A percentile compares a stretch with the other conserved stretches of the same genome.
Evolutionary conservation across 768 basidiomycete species (phyloP).

Genomic region (Termitomyces eurrhizus): DNA sequence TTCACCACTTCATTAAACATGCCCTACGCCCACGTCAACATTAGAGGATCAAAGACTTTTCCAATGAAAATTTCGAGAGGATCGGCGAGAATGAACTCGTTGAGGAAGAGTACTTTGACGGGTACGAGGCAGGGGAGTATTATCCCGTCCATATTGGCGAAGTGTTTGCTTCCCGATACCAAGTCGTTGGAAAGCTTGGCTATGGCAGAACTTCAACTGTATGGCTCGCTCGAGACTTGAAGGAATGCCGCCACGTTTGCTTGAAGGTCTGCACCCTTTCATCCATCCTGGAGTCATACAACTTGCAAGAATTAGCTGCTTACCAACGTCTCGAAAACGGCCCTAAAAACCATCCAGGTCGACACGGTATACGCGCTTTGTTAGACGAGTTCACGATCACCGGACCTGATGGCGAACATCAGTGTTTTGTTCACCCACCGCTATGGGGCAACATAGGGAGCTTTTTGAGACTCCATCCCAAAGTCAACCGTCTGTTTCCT

Average conservation of each 20-base stretch:
- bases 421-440: background rate
- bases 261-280: background rate
- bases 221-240: background rate
- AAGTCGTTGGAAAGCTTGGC: background rate
- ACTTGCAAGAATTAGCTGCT: background rate
- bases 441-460: background rate
- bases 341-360: background rate
- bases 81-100: background rate
- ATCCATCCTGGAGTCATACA: background rate
- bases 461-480: background rate
- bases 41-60: background rate
- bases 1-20: background rate
- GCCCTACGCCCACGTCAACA: background rate
- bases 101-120: background rate
- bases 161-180: background rate
- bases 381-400: background rate
- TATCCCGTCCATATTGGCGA: background rate
- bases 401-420: background rate
- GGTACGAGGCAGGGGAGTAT: background rate
- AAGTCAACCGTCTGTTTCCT: background rate
- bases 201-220: background rate
- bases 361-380: background rate
- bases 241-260: background rate
- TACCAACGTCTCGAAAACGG: background rate
- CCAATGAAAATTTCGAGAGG: background rate